Percentiles rank a stretch among this genome's conserved stretches.
phyloP scores from a whole-genome alignment of 495 filamentous ascomycete genomes.

The Trichoderma asperelloides region DNA sequence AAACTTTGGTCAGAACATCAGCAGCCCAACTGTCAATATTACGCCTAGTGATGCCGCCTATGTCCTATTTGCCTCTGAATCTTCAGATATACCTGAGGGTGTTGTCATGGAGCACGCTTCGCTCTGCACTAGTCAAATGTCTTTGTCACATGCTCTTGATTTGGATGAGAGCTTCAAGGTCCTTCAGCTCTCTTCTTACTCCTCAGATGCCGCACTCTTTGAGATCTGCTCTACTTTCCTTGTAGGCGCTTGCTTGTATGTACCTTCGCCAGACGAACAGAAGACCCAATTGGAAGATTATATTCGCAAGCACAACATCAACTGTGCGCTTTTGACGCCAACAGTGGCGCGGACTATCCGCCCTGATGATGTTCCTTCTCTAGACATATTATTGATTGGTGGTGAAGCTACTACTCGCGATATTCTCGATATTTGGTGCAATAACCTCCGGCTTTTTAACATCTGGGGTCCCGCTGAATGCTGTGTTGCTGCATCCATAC shows the following conservation, averaged over 20 bases:
- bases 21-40: constrained; percentile 22
- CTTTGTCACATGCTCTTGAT: constrained; percentile 45
- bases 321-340: background rate
- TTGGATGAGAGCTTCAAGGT: constrained; percentile 34
- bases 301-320: background rate
- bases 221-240: constrained; percentile 44
- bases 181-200: constrained; percentile 49
- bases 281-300: background rate
- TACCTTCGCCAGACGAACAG: constrained; percentile 30
- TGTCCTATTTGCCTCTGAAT: background rate
- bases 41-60: background rate
- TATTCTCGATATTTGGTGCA: constrained; percentile 14
- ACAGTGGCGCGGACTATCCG: background rate
- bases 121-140: constrained; percentile 25
- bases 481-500: background rate
- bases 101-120: constrained; percentile 7
- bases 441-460: constrained; percentile 11
- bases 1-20: constrained; percentile 29
- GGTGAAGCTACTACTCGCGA: background rate
- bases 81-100: constrained; percentile 1
- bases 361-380: background rate
- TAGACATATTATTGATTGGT: background rate
- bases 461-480: constrained; percentile 9
- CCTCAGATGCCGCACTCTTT: constrained; percentile 46
- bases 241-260: constrained; percentile 47